These are phyloP conservation scores for Magnaporthiopsis incrustans DNA, from an alignment of 2,329 filamentous ascomycete species.

Conservation along the genomic window DNA sequence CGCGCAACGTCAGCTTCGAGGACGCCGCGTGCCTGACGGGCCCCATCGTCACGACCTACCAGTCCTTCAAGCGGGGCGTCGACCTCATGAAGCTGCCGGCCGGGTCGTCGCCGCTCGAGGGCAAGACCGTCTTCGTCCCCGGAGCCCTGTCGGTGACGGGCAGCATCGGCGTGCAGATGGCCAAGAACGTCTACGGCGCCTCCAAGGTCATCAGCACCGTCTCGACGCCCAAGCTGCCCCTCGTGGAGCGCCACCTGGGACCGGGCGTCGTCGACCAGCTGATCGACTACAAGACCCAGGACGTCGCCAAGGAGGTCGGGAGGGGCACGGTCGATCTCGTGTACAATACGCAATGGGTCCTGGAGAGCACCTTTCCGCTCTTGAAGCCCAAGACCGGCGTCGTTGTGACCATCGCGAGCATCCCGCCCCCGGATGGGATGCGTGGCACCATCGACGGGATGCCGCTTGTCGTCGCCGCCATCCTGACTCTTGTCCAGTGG, in stretches of 20 bases:
- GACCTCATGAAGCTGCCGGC: slow-evolving; percentile 23
- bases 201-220: slow-evolving; percentile 40
- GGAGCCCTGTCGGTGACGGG: slow-evolving; percentile 42
- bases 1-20: slow-evolving; percentile 18
- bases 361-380: slow-evolving; percentile 31
- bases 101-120: slow-evolving; percentile 29
- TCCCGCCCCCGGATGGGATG: slow-evolving; percentile 24
- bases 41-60: slow-evolving; percentile 33
- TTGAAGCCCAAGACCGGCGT: slow-evolving; percentile 28
- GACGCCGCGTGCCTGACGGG: slow-evolving; percentile 24
- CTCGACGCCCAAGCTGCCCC: slow-evolving; percentile 40
- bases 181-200: slow-evolving; percentile 41
- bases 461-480: slow-evolving; percentile 12
- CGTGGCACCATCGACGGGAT: slow-evolving; percentile 23
- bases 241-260: slow-evolving; percentile 30
- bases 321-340: slow-evolving; percentile 39
- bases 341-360: slow-evolving; percentile 36
- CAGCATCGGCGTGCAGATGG: slow-evolving; percentile 36
- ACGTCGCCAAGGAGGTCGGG: slow-evolving; percentile 28
- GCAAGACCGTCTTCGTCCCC: slow-evolving; percentile 43
- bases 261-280: slow-evolving; percentile 40
- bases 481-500: slow-evolving; percentile 22
- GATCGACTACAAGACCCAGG: slow-evolving; percentile 40
- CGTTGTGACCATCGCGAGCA: slow-evolving; percentile 31
- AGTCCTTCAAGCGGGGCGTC: slow-evolving; percentile 32